These are phyloP conservation scores for Chlamydomonas sphaeroides DNA, from an alignment of 139 green algal species.

Conservation along the genomic window DNA sequence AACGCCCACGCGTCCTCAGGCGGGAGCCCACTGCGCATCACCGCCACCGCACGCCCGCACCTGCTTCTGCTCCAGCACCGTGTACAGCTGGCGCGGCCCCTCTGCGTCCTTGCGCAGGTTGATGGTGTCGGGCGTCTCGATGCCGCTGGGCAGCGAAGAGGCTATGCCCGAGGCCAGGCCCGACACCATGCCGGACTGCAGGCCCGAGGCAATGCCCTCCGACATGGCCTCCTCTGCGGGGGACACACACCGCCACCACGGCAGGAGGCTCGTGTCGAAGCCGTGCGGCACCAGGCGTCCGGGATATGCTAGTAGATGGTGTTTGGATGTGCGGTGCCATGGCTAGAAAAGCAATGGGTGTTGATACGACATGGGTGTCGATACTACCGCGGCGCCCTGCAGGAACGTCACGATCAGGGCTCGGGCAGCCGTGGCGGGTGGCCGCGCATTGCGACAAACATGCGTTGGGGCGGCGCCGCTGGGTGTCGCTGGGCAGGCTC, in stretches of 20 bases:
- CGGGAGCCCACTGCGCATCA: background rate
- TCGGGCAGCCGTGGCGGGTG: too few relatives aligned
- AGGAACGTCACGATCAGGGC: too few relatives aligned
- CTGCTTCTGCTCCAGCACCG: constrained; percentile 82
- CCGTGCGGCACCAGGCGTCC: too few relatives aligned
- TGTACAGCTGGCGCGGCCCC: constrained; percentile 56
- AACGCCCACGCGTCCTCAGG: too few relatives aligned
- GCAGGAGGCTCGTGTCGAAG: too few relatives aligned
- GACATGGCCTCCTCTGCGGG: constrained; percentile 65
- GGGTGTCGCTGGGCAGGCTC: too few relatives aligned
- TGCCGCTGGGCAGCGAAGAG: constrained; percentile 74
- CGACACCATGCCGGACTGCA: constrained; percentile 59
- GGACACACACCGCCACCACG: too few relatives aligned
- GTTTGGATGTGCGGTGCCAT: background rate
- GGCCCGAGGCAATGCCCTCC: constrained; percentile 60
- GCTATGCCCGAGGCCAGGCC: constrained; percentile 78
- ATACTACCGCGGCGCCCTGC: too few relatives aligned
- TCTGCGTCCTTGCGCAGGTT: constrained; percentile 90
- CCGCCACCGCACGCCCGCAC: constrained; percentile 11
- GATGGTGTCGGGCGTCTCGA: constrained; percentile 87
- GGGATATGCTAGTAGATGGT: background rate
- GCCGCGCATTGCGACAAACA: too few relatives aligned
- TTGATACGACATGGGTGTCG: too few relatives aligned
- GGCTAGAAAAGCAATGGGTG: too few relatives aligned
- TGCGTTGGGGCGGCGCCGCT: too few relatives aligned